Base-by-base conservation (phyloP, 1,284 basidiomycete species). In the Xerocomus amazonicus region DNA sequence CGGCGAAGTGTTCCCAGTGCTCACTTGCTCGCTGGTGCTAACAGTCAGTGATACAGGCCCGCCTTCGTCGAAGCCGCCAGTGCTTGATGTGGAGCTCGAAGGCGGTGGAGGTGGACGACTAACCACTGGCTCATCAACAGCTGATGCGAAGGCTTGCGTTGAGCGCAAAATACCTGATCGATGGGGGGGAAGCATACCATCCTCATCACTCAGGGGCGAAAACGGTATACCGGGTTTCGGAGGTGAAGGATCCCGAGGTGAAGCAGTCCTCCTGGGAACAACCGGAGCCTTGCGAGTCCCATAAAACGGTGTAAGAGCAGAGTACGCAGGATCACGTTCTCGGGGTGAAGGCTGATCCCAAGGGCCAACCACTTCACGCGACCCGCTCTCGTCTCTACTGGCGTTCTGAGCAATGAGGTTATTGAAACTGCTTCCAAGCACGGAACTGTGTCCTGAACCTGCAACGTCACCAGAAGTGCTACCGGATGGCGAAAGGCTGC, bases 1-100 rank as follows among this genome's bases (percentile, higher is more conserved):
- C 3, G 70, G 71, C 19, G 72, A 73, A 6, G 63, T 59, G 48
- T 66, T 69, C 9, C 67, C 67, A 2, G 63, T 56, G 17, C 54
- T 67, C 13, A 52, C 47, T 63, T 64, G 75, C 58, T 51, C 66
- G 31, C 73, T 74, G 0, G 77, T 81, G 52, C 71, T 78, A 29
- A 85, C 75, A 9, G 77, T 75, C 4, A 84, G 71, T 26, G 66
- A 55, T 4, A 53, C 32, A 17, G 63, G 60, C 6, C 57, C 53
- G 3, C 55, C 45, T 9, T 67, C 65, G 9, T 70, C 68, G 1
- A 54, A 48, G 39, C 54, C 60, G 38, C 51, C 51, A 13, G 50
- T 47, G 14, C 65, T 70, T 26, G 67, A 70, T 0, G 65, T 55
- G 16, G 63, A 66, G 14, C 68, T 68, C 5, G 61, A 57, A 39